Conservation (phyloP, 2,329 filamentous ascomycete genomes). For the Elsinoe arachidis region DNA sequence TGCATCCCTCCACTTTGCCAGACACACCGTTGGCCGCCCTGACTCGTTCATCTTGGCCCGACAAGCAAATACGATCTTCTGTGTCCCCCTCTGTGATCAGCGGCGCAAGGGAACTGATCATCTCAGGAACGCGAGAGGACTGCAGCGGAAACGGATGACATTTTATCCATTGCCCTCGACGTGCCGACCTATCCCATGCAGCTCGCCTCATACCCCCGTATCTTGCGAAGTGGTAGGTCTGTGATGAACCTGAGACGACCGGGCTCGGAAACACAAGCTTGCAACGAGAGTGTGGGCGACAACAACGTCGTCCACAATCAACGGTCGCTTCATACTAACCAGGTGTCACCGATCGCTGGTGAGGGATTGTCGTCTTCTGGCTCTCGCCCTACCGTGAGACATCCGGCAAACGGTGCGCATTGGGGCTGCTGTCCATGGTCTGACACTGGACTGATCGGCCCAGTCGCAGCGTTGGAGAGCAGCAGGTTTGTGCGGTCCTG, state of each 20-base stretch:
- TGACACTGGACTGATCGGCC: conserved; percentile 9
- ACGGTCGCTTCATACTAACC: conserved; percentile 4
- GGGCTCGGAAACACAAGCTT: conserved; percentile 3
- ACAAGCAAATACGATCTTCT: neutral
- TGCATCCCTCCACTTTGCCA: conserved; percentile 4
- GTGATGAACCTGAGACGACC: conserved; percentile 2
- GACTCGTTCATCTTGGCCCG: neutral
- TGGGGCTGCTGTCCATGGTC: neutral
- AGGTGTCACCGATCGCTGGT: neutral
- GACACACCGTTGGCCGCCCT: neutral
- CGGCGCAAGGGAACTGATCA: neutral
- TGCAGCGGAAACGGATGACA: neutral
- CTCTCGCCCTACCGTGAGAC: conserved; percentile 8
- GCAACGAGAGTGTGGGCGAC: neutral
- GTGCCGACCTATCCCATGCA: neutral
- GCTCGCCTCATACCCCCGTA: neutral
- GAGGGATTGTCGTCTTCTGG: neutral
- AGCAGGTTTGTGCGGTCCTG: conserved; percentile 10
- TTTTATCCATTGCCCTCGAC: neutral
- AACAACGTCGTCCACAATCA: conserved; percentile 5
- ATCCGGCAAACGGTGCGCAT: conserved; percentile 6
- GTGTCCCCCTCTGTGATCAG: neutral
- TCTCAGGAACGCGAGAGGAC: neutral
- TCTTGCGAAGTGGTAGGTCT: neutral
- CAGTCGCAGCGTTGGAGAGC: conserved; percentile 7